Conservation (phyloP, 2,329 filamentous ascomycete species). For the Cryphonectria radicalis region DNA sequence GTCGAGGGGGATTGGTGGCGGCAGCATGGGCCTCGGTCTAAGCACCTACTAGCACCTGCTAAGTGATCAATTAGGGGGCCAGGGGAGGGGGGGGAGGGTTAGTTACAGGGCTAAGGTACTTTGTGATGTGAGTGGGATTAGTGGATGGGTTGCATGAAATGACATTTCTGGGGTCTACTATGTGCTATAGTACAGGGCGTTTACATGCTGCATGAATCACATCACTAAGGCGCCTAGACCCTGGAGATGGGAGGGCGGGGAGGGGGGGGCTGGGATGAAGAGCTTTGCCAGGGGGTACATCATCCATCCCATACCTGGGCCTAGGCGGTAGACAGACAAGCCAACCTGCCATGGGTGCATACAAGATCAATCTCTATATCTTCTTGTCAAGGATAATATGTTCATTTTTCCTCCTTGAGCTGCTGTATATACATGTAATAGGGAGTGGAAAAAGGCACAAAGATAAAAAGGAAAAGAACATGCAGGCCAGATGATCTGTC, state of each 20-base stretch:
- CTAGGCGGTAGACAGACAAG: background rate
- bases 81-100: background rate
- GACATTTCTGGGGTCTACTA: background rate
- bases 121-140: background rate
- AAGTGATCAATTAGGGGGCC: background rate
- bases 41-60: background rate
- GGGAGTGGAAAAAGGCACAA: background rate
- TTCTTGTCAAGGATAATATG: background rate
- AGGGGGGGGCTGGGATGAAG: background rate
- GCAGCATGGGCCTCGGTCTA: background rate
- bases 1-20: background rate
- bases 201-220: slow-evolving; percentile 10
- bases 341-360: background rate
- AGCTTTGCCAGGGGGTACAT: background rate
- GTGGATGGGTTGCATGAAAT: slow-evolving; percentile 6
- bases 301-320: background rate
- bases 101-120: background rate
- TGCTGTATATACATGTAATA: too few relatives aligned
- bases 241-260: background rate
- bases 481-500: background rate
- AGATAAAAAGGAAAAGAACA: background rate
- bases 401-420: background rate
- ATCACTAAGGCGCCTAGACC: background rate
- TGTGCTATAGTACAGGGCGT: background rate
- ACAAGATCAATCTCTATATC: background rate